phyloP scores from a whole-genome alignment of 1,284 basidiomycete species.

The Anthracocystis setariae region DNA sequence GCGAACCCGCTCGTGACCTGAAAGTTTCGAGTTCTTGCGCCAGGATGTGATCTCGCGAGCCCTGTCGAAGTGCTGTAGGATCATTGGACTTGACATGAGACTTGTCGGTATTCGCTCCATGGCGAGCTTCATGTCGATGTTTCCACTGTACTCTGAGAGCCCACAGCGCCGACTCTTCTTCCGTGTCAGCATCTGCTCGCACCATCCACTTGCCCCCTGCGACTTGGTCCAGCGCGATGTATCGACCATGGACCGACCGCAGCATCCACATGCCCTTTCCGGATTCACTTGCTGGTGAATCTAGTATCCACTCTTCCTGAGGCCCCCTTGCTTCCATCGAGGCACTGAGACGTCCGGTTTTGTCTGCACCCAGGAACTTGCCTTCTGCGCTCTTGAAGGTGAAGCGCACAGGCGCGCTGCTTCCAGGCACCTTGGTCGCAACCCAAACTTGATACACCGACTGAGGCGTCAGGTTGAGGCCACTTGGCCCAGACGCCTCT shows the following conservation, averaged over 20 bases:
- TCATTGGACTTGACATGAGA: slow-evolving; percentile 24
- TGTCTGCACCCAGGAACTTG: slow-evolving; percentile 55
- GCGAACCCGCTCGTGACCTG: slow-evolving; percentile 29
- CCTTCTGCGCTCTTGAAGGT: slow-evolving; percentile 58
- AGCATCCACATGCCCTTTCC: slow-evolving; percentile 12
- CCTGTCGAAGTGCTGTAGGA: slow-evolving; percentile 17
- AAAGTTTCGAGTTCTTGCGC: slow-evolving; percentile 31
- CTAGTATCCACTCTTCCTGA: slow-evolving; percentile 58
- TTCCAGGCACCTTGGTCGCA: slow-evolving; percentile 43
- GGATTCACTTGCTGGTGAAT: neutral
- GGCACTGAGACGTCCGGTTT: slow-evolving; percentile 42
- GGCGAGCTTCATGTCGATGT: slow-evolving; percentile 52
- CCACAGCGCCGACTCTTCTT: slow-evolving; percentile 29
- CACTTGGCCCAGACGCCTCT: slow-evolving; percentile 1
- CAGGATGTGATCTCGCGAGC: slow-evolving; percentile 21
- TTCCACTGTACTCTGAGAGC: slow-evolving; percentile 58
- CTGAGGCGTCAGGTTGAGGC: slow-evolving; percentile 31
- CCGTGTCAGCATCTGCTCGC: slow-evolving; percentile 44
- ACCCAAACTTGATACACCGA: slow-evolving; percentile 63
- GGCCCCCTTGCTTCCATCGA: slow-evolving; percentile 58
- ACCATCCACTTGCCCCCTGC: slow-evolving; percentile 44
- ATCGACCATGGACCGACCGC: slow-evolving; percentile 48
- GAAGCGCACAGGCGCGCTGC: slow-evolving; percentile 30
- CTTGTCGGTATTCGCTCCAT: slow-evolving; percentile 6
- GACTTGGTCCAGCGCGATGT: slow-evolving; percentile 43